Percentiles rank a stretch among this genome's conserved stretches.
Conservation (phyloP, 805 yeast genomes). For the Saturnispora sekii region DNA sequence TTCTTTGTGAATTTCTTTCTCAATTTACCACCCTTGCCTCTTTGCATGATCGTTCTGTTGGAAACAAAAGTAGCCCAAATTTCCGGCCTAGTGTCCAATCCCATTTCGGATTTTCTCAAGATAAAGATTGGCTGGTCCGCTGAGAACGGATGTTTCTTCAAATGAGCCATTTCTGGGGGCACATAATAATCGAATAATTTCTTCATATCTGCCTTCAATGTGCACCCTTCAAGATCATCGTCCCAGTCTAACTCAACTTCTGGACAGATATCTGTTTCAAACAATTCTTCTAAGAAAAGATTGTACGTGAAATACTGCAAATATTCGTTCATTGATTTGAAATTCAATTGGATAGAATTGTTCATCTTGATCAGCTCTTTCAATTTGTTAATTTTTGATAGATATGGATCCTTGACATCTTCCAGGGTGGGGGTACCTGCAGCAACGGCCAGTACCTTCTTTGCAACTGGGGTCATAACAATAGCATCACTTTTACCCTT, state of each 20-base stretch:
- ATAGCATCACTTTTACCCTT: too few species aligned
- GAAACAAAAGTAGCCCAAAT: conserved; percentile 47
- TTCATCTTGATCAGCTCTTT: conserved; percentile 17
- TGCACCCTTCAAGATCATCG: conserved; percentile 26
- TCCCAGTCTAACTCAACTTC: conserved; percentile 33
- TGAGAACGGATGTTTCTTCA: conserved; percentile 51
- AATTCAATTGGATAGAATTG: conserved; percentile 21
- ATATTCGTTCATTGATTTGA: conserved; percentile 42
- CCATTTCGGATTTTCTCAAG: conserved; percentile 34
- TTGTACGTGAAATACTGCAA: conserved; percentile 52
- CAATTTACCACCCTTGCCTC: conserved; percentile 20
- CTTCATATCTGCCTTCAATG: conserved; percentile 33
- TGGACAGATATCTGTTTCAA: conserved; percentile 35
- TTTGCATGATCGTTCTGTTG: conserved; percentile 32
- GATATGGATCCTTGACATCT: background rate
- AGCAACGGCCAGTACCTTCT: too few species aligned
- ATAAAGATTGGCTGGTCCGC: conserved; percentile 51
- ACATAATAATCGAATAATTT: conserved; percentile 40
- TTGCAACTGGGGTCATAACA: too few species aligned
- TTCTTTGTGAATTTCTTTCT: conserved; percentile 9
- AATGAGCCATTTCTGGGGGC: conserved; percentile 40
- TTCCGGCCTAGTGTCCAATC: conserved; percentile 23
- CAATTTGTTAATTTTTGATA: conserved; percentile 11
- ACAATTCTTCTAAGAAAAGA: conserved; percentile 52
- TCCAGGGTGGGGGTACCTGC: background rate